Percentiles rank a stretch among this genome's conserved stretches.
Conservation (phyloP, 768 basidiomycete species). For the Lactarius sp. region DNA sequence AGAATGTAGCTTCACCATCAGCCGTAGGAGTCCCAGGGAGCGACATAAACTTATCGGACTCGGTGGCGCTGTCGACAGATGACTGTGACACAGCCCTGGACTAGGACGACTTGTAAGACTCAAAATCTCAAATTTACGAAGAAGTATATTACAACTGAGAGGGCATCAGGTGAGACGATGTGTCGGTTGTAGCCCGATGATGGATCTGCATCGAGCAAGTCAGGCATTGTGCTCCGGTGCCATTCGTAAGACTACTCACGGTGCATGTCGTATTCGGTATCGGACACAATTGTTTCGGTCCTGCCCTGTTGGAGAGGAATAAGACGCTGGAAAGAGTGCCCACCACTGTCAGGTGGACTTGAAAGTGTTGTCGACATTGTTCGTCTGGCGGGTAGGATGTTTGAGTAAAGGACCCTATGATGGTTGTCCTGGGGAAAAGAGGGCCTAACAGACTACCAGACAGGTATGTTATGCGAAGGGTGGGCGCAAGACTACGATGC, state of each 20-base stretch:
- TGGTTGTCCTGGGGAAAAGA: neutral
- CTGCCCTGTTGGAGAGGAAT: neutral
- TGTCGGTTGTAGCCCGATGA: neutral
- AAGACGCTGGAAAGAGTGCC: neutral
- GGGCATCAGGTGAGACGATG: neutral
- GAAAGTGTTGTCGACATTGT: neutral
- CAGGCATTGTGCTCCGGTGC: neutral
- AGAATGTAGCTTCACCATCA: neutral
- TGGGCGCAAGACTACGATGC: neutral
- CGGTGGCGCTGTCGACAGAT: neutral
- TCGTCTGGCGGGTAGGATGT: neutral
- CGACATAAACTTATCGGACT: constrained; percentile 18
- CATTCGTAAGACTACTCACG: neutral
- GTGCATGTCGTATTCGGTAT: neutral
- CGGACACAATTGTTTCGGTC: neutral
- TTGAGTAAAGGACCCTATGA: neutral
- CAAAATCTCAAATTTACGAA: neutral
- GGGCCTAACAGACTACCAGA: neutral
- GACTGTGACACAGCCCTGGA: neutral
- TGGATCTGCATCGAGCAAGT: neutral
- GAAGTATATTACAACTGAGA: neutral
- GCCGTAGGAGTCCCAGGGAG: constrained; percentile 7
- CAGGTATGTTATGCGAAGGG: neutral
- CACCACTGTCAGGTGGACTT: neutral
- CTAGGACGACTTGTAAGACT: neutral